Percentiles rank a stretch among this genome's conserved stretches.
These are phyloP conservation scores for Earliella scabrosa DNA, from an alignment of 1,284 basidiomycete species.

Conservation along the genomic window DNA sequence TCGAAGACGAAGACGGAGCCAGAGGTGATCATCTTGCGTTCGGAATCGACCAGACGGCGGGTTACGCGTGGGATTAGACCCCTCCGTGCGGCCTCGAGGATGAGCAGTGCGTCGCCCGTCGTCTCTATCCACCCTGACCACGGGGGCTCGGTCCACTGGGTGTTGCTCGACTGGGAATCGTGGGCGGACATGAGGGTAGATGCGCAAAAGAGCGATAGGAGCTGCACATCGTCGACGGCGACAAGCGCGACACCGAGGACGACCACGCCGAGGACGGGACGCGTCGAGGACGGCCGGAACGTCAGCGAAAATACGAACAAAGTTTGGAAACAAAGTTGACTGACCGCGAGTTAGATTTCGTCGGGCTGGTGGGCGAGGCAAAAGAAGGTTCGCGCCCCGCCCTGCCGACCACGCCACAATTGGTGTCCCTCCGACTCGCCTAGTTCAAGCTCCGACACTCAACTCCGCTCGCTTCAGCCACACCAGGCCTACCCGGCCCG, in stretches of 20 bases:
- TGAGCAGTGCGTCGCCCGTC: conserved; percentile 92
- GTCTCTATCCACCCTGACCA: conserved; percentile 95
- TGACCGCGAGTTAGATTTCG: conserved; percentile 36
- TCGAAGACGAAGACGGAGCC: conserved; percentile 98
- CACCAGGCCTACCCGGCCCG: not conserved
- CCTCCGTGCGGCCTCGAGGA: conserved; percentile 91
- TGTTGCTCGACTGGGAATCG: conserved; percentile 36
- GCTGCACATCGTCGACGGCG: conserved; percentile 21
- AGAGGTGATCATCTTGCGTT: conserved; percentile 91
- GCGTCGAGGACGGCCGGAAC: conserved; percentile 21
- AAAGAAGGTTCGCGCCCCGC: conserved; percentile 37
- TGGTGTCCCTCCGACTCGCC: conserved; percentile 17
- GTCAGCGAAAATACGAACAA: conserved; percentile 31
- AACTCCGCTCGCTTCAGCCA: conserved; percentile 18
- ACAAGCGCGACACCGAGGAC: conserved; percentile 9
- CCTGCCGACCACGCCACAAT: conserved; percentile 31
- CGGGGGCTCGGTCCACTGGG: conserved; percentile 79
- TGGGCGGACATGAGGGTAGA: conserved; percentile 34
- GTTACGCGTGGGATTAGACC: conserved; percentile 93
- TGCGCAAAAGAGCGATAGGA: conserved; percentile 16
- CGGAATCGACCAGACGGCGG: conserved; percentile 91
- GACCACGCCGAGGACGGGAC: conserved; percentile 9
- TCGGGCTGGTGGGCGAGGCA: conserved; percentile 32
- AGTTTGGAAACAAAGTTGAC: conserved; percentile 36
- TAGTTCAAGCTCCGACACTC: conserved; percentile 18